A percentile compares a stretch with the other conserved stretches of the same genome.
Evolutionary conservation across 306 rosid genomes (phyloP).

Genomic region (Dalbergia cochinchinensis): DNA sequence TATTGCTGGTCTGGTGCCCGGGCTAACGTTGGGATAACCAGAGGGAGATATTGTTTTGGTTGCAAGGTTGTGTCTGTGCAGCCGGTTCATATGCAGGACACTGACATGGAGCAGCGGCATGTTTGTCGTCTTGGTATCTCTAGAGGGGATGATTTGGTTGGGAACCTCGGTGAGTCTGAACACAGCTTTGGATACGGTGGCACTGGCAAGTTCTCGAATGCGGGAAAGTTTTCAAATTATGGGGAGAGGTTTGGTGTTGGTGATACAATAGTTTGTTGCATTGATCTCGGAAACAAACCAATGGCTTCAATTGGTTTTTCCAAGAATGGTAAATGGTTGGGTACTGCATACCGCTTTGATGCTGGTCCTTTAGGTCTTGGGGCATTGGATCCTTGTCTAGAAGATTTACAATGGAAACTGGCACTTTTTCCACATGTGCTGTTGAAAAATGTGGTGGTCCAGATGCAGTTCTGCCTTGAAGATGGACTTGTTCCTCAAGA

Average conservation of each 20-base stretch:
- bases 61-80: conserved; percentile 57
- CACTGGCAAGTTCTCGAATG: conserved; percentile 53
- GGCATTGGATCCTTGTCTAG: conserved; percentile 41
- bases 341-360: conserved; percentile 54
- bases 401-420: conserved; percentile 46
- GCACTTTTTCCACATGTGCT: conserved; percentile 67
- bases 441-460: conserved; percentile 64
- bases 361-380: conserved; percentile 54
- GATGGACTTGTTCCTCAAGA: conserved; percentile 63
- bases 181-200: conserved; percentile 69
- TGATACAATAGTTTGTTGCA: conserved; percentile 60
- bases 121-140: conserved; percentile 67
- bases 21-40: conserved; percentile 57
- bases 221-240: conserved; percentile 51
- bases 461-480: conserved; percentile 67
- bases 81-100: conserved; percentile 54
- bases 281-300: conserved; percentile 62
- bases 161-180: conserved; percentile 62
- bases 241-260: conserved; percentile 69
- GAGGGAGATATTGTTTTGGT: conserved; percentile 68
- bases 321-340: conserved; percentile 69
- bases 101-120: conserved; percentile 50
- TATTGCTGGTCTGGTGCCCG: conserved; percentile 74
- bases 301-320: conserved; percentile 64
- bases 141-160: conserved; percentile 58